Evolutionary conservation across 805 yeast species (phyloP).

Genomic region (Sugiyamaella boreocaroliniensis): DNA sequence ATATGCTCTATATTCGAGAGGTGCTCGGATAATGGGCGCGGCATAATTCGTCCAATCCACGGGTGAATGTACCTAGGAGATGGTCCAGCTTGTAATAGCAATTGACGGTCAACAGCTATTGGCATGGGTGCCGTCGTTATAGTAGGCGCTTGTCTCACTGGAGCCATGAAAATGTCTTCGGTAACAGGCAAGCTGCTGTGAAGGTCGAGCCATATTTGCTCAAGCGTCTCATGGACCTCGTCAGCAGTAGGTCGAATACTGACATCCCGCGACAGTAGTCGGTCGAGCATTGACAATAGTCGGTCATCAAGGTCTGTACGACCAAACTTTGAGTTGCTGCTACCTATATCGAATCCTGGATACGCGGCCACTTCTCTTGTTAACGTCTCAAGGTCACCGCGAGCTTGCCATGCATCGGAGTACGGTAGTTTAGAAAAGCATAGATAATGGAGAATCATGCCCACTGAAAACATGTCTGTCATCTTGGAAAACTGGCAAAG

Average conservation of each 20-base stretch:
- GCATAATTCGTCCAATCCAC: too few relatives aligned
- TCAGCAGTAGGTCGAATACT: constrained; percentile 39
- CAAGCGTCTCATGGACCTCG: constrained; percentile 18
- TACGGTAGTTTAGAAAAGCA: constrained; percentile 71
- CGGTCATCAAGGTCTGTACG: constrained; percentile 28
- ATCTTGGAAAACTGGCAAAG: constrained; percentile 57
- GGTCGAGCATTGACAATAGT: constrained; percentile 35
- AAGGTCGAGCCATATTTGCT: neutral
- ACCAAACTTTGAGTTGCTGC: neutral
- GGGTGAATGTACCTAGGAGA: too few relatives aligned
- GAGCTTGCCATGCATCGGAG: constrained; percentile 21
- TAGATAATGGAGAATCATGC: constrained; percentile 70
- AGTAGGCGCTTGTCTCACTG: neutral
- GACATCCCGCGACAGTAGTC: constrained; percentile 35
- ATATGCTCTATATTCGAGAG: too few relatives aligned
- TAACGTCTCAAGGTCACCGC: constrained; percentile 30
- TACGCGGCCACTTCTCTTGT: constrained; percentile 33
- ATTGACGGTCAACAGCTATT: neutral
- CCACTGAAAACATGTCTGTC: constrained; percentile 77
- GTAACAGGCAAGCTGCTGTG: neutral
- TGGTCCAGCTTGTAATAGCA: neutral
- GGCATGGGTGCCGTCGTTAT: neutral
- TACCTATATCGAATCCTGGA: constrained; percentile 23
- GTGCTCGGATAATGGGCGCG: too few relatives aligned
- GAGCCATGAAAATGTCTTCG: neutral